phyloP scores from a whole-genome alignment of 768 basidiomycete species.

The Leccinum imitatum region DNA sequence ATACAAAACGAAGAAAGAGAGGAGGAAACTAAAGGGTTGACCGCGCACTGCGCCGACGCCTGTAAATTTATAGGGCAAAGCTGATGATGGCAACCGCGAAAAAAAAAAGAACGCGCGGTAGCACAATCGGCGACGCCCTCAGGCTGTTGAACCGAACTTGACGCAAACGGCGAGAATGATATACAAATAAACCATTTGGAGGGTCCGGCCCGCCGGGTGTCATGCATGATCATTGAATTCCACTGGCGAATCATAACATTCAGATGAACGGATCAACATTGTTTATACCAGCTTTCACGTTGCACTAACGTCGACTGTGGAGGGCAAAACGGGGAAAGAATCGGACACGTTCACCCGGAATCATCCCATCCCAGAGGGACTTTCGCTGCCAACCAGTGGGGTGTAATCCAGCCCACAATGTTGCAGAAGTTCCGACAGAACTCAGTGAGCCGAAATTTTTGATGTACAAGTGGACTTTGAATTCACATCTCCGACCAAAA shows the following conservation, averaged over 20 bases:
- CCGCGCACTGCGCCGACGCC: background rate
- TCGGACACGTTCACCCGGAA: no score
- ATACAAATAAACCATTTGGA: background rate
- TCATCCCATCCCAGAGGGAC: no score
- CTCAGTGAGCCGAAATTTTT: no score
- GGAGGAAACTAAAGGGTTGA: background rate
- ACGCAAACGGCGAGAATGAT: background rate
- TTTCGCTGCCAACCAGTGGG: no score
- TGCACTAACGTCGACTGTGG: background rate
- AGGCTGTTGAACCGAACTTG: background rate
- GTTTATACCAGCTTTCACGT: background rate
- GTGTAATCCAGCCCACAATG: no score
- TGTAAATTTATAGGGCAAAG: slow-evolving; percentile 21
- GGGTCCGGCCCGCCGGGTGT: background rate
- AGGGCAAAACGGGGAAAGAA: background rate
- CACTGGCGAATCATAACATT: background rate
- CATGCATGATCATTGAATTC: background rate
- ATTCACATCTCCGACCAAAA: no score
- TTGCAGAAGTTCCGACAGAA: no score
- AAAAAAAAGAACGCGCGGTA: background rate
- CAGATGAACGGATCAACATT: background rate
- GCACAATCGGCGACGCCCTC: background rate
- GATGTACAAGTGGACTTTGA: no score
- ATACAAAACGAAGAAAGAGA: slow-evolving; percentile 2
- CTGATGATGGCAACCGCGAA: slow-evolving; percentile 8